phyloP scores from a whole-genome alignment of 306 rosid genomes.

The Quercus cerris region DNA sequence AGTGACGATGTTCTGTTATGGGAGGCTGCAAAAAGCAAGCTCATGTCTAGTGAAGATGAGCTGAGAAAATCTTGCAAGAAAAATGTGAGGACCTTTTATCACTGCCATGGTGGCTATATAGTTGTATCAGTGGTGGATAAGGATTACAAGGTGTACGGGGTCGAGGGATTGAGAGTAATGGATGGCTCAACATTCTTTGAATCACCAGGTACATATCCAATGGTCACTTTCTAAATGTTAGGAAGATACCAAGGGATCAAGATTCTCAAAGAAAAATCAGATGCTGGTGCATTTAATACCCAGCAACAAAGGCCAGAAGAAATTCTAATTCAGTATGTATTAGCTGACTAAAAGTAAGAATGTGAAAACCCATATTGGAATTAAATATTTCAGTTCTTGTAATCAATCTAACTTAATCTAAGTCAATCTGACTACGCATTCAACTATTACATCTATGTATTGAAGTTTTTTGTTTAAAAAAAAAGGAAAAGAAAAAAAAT shows the following conservation, averaged over 20 bases:
- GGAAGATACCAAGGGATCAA: slow-evolving; percentile 76
- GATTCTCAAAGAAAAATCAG: slow-evolving; percentile 40
- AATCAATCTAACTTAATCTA: background rate
- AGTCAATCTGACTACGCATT: too few relatives aligned
- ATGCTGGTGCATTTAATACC: background rate
- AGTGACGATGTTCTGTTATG: too few relatives aligned
- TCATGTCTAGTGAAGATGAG: slow-evolving; percentile 29
- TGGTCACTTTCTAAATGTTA: slow-evolving; percentile 69
- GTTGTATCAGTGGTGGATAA: slow-evolving; percentile 58
- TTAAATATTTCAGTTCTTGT: background rate
- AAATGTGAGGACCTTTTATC: slow-evolving; percentile 61
- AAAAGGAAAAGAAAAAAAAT: too few relatives aligned
- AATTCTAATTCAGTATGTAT: background rate
- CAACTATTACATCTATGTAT: too few relatives aligned
- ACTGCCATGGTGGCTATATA: slow-evolving; percentile 67
- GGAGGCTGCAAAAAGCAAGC: slow-evolving; percentile 10
- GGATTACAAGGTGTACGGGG: slow-evolving; percentile 50
- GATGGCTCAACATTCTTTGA: slow-evolving; percentile 71
- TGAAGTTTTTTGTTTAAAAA: too few relatives aligned
- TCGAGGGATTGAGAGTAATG: slow-evolving; percentile 45
- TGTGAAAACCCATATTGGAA: background rate
- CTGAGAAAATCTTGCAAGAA: slow-evolving; percentile 44
- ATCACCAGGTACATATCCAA: slow-evolving; percentile 78
- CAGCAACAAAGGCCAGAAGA: background rate
- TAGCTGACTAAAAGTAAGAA: background rate